Conservation (phyloP, 1,284 basidiomycete genomes). For the Flammula alnicola region DNA sequence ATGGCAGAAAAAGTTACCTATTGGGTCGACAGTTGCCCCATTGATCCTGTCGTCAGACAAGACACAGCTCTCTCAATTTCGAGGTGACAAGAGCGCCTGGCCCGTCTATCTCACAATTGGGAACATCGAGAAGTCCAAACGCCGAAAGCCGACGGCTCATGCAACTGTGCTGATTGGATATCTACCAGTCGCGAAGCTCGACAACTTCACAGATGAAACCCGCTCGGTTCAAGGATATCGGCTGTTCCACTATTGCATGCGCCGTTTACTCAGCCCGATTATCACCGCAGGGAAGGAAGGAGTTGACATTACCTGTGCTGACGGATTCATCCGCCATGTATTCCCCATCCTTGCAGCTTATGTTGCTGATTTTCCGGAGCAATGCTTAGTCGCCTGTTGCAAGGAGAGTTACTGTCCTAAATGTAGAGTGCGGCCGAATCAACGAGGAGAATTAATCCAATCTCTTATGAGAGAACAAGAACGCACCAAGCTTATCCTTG, state of each 20-base stretch:
- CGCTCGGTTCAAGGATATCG: conserved; percentile 20
- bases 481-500: background rate
- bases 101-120: conserved; percentile 44
- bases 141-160: conserved; percentile 14
- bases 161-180: conserved; percentile 43
- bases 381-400: conserved; percentile 39
- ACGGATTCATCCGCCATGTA: conserved; percentile 35
- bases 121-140: conserved; percentile 37
- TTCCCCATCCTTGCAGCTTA: conserved; percentile 27
- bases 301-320: conserved; percentile 37
- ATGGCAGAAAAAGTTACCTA: too few species aligned
- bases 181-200: conserved; percentile 43
- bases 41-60: conserved; percentile 46
- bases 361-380: conserved; percentile 47
- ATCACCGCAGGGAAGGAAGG: conserved; percentile 37
- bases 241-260: conserved; percentile 47
- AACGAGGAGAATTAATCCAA: conserved; percentile 20
- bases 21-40: conserved; percentile 36
- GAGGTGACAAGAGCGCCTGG: conserved; percentile 40
- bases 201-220: conserved; percentile 33
- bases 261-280: conserved; percentile 34
- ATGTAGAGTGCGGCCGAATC: conserved; percentile 25
- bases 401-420: conserved; percentile 36
- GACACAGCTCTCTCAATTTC: conserved; percentile 35
- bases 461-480: background rate